Evolutionary conservation across 164 flowering plant species (phyloP).

Genomic region (grape (Vitis vinifera)): ASM3070453v1 NC_081820.1:26611001-26611500

Average conservation of each 20-base stretch:
- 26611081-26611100: background rate
- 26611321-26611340: background rate
- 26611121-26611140: constrained; percentile 91
- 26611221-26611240: background rate
- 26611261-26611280: too few species aligned
- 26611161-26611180: constrained; percentile 99
- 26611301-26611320: background rate
- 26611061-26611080: too few species aligned
- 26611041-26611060: too few species aligned
- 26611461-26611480: constrained; percentile 99
- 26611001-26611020: too few species aligned
- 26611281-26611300: background rate
- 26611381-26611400: constrained; percentile 96
- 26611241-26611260: too few species aligned
- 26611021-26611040: too few species aligned
- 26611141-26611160: constrained; percentile 86
- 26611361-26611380: constrained; percentile 94
- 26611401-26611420: constrained; percentile 80
- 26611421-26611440: constrained; percentile 83
- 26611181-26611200: constrained; percentile 64
- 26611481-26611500: constrained; percentile 87
- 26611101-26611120: constrained; percentile 81
- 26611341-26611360: constrained; percentile 17
- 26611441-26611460: constrained; percentile 91
- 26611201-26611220: constrained; percentile 12